Percentiles rank a stretch among this genome's conserved stretches.
Conservation (phyloP, 176 grass and related monocot genomes). For the bread wheat (Triticum aestivum) region IWGSC_CS_RefSeq_v2.1 NC_057806.1:8813897-8814396, state of each 20-base stretch:
- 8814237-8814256: neutral
- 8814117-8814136: neutral
- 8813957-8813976: neutral
- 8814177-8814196: neutral
- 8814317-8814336: conserved; percentile 47
- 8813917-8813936: conserved; percentile 5
- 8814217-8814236: neutral
- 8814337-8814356: conserved; percentile 37
- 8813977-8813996: neutral
- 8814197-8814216: neutral
- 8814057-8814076: neutral
- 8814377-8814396: conserved; percentile 20
- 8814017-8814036: neutral
- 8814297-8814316: conserved; percentile 31
- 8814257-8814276: neutral
- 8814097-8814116: neutral
- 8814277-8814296: neutral
- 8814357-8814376: conserved; percentile 52
- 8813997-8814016: neutral
- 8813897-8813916: neutral
- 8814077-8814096: neutral
- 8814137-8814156: neutral
- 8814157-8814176: neutral
- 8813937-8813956: neutral
- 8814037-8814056: neutral